Base-by-base conservation (phyloP, 2,329 filamentous ascomycete species). In the Bipolaris bicolor region DNA sequence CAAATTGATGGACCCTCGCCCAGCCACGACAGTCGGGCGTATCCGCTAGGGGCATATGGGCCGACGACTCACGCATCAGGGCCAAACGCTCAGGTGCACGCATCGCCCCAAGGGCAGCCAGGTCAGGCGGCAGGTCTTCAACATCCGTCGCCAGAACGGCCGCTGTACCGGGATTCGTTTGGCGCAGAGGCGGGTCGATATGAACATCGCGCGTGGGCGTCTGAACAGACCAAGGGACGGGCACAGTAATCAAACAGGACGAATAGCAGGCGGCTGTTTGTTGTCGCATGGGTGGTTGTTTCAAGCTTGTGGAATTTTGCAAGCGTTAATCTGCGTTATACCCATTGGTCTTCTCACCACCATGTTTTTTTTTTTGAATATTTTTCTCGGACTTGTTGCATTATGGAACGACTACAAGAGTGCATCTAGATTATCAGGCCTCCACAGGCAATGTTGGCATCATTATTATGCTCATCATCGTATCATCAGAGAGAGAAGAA, bases 131-230 rank as follows among this genome's bases (percentile, higher is more conserved):
- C 57, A n/a, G 48, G 50, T n/a, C 50, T 51, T 20, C 57, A 63
- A 13, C 58, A 49, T 7, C 29, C 49, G 2, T 48, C 60, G 5
- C 39, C 55, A 39, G 58, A 65, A 29, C 57, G 56, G 24, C 58
- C 58, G 7, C 16, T 45, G 9, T 67, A 63, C 43, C 66, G 60
- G 40, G 63, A 63, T 40, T 40, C 62, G n/a, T 67, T 61, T 44
- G 41, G 52, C 31, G 49, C 53, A 6, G 62, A 67, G 6, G n/a
- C 44, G 36, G 54, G 55, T 18, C 61, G 69, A 18, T 70, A 70
- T 52, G 71, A 73, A 36, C 66, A 64, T 33, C 61, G 67, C 31
- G 61, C 61, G 50, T 75, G 70, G 67, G 50, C 57, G 29, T 57
- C 59, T 13, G 59, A 55, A 9, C 60, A 57, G 26, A 49, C 52